Evolutionary conservation across 2,329 filamentous ascomycete species (phyloP).

Genomic region (Fusarium sp.): DNA sequence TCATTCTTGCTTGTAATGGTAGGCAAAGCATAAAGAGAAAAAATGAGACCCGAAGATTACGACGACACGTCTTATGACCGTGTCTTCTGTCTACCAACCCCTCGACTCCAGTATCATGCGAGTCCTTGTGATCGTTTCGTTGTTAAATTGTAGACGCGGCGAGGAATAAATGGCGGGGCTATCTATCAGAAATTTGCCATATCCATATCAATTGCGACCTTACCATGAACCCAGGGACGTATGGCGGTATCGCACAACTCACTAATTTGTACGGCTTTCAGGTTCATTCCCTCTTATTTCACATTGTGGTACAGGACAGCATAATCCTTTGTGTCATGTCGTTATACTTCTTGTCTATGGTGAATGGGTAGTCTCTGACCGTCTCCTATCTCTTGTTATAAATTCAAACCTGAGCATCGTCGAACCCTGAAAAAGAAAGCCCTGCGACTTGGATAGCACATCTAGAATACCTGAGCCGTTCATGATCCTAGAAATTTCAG

Average conservation of each 20-base stretch:
- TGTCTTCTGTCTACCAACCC: slow-evolving; percentile 44
- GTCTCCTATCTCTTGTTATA: slow-evolving; percentile 22
- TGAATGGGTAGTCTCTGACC: slow-evolving; percentile 15
- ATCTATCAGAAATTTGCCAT: not conserved
- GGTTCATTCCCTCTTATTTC: not conserved
- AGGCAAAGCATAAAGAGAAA: slow-evolving; percentile 50
- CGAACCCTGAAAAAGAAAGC: slow-evolving; percentile 25
- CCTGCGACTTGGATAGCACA: slow-evolving; percentile 43
- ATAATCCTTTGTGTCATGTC: slow-evolving; percentile 9
- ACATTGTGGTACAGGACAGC: not conserved
- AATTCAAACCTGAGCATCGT: slow-evolving; percentile 34
- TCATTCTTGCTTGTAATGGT: slow-evolving; percentile 55
- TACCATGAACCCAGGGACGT: not conserved
- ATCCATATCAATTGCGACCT: not conserved
- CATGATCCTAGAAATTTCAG: slow-evolving; percentile 22
- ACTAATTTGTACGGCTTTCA: not conserved
- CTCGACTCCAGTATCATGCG: not conserved
- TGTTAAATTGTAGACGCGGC: not conserved
- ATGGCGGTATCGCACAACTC: not conserved
- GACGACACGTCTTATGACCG: slow-evolving; percentile 40
- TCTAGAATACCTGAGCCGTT: slow-evolving; percentile 39
- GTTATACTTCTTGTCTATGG: slow-evolving; percentile 33
- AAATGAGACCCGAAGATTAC: slow-evolving; percentile 52
- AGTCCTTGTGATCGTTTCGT: not conserved
- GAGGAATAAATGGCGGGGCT: not conserved